phyloP scores from a whole-genome alignment of 768 basidiomycete species.

The Tricholoma saponaceum region DNA sequence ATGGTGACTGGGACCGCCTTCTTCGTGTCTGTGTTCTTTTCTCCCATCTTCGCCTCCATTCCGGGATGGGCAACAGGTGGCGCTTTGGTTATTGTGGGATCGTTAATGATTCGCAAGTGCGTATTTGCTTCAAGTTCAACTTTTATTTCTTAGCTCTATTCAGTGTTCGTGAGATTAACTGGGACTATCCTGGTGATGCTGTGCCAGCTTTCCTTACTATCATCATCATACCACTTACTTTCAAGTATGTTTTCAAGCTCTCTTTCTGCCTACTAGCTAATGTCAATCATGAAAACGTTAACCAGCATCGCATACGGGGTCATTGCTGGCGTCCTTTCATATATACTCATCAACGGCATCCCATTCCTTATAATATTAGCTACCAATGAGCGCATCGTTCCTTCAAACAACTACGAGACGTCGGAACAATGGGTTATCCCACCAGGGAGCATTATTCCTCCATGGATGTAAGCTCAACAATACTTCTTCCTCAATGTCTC shows the following conservation, averaged over 20 bases:
- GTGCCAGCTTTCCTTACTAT: constrained; percentile 83
- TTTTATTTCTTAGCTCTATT: neutral
- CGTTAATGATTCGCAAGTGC: constrained; percentile 82
- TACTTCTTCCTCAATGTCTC: constrained; percentile 16
- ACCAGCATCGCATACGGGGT: constrained; percentile 86
- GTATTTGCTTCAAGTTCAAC: constrained; percentile 16
- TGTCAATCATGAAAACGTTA: constrained; percentile 1
- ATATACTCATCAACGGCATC: constrained; percentile 69
- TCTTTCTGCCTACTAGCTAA: neutral
- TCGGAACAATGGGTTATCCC: constrained; percentile 72
- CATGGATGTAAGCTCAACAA: constrained; percentile 49
- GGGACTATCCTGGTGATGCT: constrained; percentile 85
- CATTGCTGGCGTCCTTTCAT: constrained; percentile 72
- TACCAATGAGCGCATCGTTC: constrained; percentile 55
- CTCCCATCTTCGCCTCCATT: constrained; percentile 85
- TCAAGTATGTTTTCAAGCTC: constrained; percentile 47
- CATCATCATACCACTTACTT: constrained; percentile 73
- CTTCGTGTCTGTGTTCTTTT: constrained; percentile 83
- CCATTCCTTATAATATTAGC: constrained; percentile 54
- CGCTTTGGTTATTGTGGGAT: constrained; percentile 82
- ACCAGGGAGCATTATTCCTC: constrained; percentile 62
- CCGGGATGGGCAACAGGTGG: constrained; percentile 87
- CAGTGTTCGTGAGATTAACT: constrained; percentile 81
- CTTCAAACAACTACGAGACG: constrained; percentile 58
- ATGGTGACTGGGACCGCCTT: constrained; percentile 70